phyloP scores from a whole-genome alignment of 2,329 filamentous ascomycete genomes.

The Pseudogymnoascus sp. region DNA sequence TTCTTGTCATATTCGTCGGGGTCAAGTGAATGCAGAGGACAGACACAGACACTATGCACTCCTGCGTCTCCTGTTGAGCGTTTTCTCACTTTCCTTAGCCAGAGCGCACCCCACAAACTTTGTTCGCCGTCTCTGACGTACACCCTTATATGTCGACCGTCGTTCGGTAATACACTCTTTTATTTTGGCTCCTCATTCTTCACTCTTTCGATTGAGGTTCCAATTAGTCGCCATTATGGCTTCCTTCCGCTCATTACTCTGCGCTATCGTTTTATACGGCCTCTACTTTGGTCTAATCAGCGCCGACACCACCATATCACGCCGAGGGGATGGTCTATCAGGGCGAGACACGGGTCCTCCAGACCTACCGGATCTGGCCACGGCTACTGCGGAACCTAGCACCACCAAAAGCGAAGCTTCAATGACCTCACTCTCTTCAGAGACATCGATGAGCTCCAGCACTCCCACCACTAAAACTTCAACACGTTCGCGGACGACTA shows the following conservation, averaged over 20 bases:
- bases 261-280: not conserved
- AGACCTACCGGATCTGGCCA: conserved; percentile 2
- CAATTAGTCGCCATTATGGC: conserved; percentile 6
- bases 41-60: conserved; percentile 1
- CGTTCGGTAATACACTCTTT: conserved; percentile 5
- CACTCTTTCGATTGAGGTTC: conserved; percentile 7
- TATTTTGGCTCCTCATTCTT: conserved; percentile 1
- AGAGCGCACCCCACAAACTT: not conserved
- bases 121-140: conserved; percentile 3
- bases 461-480: not conserved
- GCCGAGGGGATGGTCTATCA: not conserved
- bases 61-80: conserved; percentile 3
- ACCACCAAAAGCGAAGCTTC: conserved; percentile 7
- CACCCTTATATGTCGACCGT: not conserved
- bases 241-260: conserved; percentile 5
- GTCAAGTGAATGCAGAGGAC: not conserved
- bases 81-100: not conserved
- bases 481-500: conserved; percentile 4
- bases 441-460: not conserved
- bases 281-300: conserved; percentile 6
- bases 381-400: conserved; percentile 1
- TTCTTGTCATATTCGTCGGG: not conserved
- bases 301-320: not conserved
- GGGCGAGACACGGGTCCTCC: conserved; percentile 1
- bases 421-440: conserved; percentile 1